Evolutionary conservation across 1,139 yeast species (phyloP).

Genomic region (Pichia sp.): DNA sequence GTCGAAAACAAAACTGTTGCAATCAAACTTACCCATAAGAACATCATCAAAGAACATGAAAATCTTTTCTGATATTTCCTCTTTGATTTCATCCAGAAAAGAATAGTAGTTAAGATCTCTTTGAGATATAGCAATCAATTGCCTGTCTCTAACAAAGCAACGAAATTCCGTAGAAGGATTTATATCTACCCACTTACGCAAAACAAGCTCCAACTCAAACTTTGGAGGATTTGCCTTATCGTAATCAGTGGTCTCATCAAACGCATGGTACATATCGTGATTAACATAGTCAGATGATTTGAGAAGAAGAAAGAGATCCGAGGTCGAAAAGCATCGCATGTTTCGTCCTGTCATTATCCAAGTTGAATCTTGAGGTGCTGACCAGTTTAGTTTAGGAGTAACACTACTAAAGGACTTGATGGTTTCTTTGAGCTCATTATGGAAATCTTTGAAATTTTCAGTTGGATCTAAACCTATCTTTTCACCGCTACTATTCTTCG

Average conservation of each 20-base stretch:
- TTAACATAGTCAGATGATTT: slow-evolving; percentile 85
- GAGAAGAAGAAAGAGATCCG: slow-evolving; percentile 72
- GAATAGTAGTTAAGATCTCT: slow-evolving; percentile 81
- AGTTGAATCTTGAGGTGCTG: slow-evolving; percentile 89
- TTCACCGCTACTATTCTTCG: slow-evolving; percentile 5
- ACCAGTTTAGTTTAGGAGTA: slow-evolving; percentile 92
- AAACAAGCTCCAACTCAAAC: slow-evolving; percentile 55
- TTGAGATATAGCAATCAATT: slow-evolving; percentile 72
- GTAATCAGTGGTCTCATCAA: slow-evolving; percentile 35
- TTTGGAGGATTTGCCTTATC: slow-evolving; percentile 24
- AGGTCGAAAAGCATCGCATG: slow-evolving; percentile 61
- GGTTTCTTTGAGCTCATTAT: slow-evolving; percentile 42
- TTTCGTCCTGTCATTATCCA: slow-evolving; percentile 85
- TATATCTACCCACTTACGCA: slow-evolving; percentile 73
- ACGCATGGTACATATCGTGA: slow-evolving; percentile 77
- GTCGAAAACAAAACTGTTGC: slow-evolving; percentile 64
- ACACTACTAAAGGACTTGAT: slow-evolving; percentile 55
- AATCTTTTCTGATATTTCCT: slow-evolving; percentile 45
- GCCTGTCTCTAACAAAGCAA: slow-evolving; percentile 63
- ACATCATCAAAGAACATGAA: slow-evolving; percentile 52
- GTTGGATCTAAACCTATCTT: slow-evolving; percentile 37
- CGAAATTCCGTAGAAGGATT: slow-evolving; percentile 92
- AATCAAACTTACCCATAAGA: slow-evolving; percentile 48
- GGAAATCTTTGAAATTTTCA: slow-evolving; percentile 53
- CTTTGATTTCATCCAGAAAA: slow-evolving; percentile 49